Percentiles rank a stretch among this genome's conserved stretches.
Conservation (phyloP, 2,329 filamentous ascomycete genomes). For the Colletotrichum graminicola region DNA sequence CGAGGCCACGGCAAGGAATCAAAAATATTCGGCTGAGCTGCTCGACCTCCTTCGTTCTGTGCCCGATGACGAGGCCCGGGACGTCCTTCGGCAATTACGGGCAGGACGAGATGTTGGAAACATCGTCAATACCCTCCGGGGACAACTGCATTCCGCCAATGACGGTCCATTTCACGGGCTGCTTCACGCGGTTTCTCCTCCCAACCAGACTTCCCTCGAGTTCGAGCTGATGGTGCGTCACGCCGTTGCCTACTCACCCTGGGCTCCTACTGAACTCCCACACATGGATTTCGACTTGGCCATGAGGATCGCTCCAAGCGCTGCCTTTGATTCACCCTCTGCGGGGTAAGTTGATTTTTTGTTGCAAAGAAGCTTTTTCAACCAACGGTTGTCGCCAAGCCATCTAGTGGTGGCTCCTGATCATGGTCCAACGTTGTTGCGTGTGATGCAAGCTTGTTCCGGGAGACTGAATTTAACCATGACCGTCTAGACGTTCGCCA, state of each 20-base stretch:
- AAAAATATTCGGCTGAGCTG: slow-evolving; percentile 20
- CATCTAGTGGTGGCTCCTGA: not conserved
- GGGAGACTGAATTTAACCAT: not conserved
- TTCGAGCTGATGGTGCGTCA: slow-evolving; percentile 35
- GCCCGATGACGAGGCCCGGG: slow-evolving; percentile 10
- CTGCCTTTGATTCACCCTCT: slow-evolving; percentile 3
- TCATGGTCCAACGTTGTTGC: not conserved
- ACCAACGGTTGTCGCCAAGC: not conserved
- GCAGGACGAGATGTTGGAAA: slow-evolving; percentile 14
- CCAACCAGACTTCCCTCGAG: slow-evolving; percentile 23
- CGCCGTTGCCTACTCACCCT: slow-evolving; percentile 26
- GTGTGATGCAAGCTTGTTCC: not conserved
- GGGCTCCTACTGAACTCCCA: slow-evolving; percentile 25
- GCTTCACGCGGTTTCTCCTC: slow-evolving; percentile 11
- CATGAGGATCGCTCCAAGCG: not conserved
- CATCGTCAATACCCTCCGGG: slow-evolving; percentile 12
- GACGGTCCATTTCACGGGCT: slow-evolving; percentile 8
- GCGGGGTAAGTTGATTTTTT: slow-evolving; percentile 5
- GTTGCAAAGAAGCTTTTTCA: not conserved
- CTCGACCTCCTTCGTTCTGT: slow-evolving; percentile 24
- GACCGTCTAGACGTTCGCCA: slow-evolving; percentile 14
- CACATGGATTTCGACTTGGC: slow-evolving; percentile 7
- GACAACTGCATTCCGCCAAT: slow-evolving; percentile 2
- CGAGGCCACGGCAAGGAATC: slow-evolving; percentile 10
- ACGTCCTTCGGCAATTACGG: slow-evolving; percentile 23